Base-by-base conservation (phyloP, 495 filamentous ascomycete genomes). In the Clavariopsis aquatica region DNA sequence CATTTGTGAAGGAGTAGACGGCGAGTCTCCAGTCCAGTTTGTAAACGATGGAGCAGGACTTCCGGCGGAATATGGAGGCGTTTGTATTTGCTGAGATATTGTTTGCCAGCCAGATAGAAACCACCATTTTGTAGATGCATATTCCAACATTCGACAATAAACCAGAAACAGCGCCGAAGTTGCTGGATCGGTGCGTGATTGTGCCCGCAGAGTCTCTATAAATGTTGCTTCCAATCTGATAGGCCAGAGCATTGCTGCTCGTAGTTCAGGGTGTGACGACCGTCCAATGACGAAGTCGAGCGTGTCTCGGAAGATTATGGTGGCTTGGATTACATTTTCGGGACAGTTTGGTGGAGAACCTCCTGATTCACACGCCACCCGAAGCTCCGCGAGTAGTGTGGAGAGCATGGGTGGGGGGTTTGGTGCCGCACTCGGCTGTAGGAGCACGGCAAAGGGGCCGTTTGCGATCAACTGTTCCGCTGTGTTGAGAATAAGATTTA, bases 31-130 rank as follows among this genome's bases (percentile, higher is more conserved):
- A 23, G 4, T n/a, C 22, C 22, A 51, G 38, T 17, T 43, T 17
- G 38, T 22, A 22, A 28, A 28, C 2, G 26, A 28, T 4, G 47
- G 10, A 9, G 47, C 47, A 9, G 26, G 47, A 51, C 20, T 24
- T 23, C 26, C 26, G 19, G 47, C 23, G 6, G 47, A 51, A 22
- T 7, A 51, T 51, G 1, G 22, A 47, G 22, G 26, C 7, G 20
- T 9, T 9, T 23, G 26, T 4, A 51, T 51, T 51, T 24, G 7
- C 12, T 51, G 22, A 5, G 24, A 58, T 28, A 45, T 58, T 12
- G 22, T 45, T 41, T 43, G 38, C 36, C 55, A 58, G 20, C 55
- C 41, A 15, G 55, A 45, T 13, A 58, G 38, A 58, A 58, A 58
- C 36, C 55, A 58, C 55, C 55, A 58, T 24, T 58, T 38, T 15